These are phyloP conservation scores for Trypanosoma cruzi DNA, from an alignment of 208 protist species.

Conservation along the genomic window DNA sequence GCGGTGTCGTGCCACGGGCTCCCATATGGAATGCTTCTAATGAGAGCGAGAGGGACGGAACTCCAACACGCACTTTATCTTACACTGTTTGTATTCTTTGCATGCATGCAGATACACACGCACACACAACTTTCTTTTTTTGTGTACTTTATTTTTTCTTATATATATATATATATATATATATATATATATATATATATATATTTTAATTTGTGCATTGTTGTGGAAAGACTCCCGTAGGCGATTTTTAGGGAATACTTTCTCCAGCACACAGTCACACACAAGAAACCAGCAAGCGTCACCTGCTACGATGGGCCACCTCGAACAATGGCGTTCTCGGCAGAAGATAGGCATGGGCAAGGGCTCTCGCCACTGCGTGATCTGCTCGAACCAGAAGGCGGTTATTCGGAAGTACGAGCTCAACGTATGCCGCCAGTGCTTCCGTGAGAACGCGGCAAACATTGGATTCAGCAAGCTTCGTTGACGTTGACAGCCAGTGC, in stretches of 20 bases:
- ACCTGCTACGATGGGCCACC: constrained; percentile 75
- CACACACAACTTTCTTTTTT: neutral
- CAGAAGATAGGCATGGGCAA: constrained; percentile 94
- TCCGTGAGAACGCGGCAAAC: constrained; percentile 92
- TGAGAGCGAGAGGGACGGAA: neutral
- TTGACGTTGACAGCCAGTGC: constrained; percentile 40
- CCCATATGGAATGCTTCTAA: too few relatives aligned
- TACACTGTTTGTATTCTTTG: neutral
- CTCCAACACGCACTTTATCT: neutral
- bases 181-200: neutral
- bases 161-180: neutral
- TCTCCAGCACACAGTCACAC: neutral
- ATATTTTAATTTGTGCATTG: constrained; percentile 10
- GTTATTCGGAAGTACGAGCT: constrained; percentile 96
- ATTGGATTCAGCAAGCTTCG: constrained; percentile 93
- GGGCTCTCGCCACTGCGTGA: constrained; percentile 87
- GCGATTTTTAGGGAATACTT: neutral
- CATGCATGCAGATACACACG: neutral
- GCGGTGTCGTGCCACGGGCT: too few relatives aligned
- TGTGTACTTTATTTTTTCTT: constrained; percentile 11
- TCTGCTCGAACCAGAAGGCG: constrained; percentile 93
- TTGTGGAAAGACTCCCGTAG: neutral
- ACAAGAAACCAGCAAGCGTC: neutral
- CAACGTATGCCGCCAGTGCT: constrained; percentile 95
- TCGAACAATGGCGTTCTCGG: constrained; percentile 92